Percentiles rank a stretch among this genome's conserved stretches.
These are phyloP conservation scores for Iris macrosiphon DNA, from an alignment of 106 monocot species.

Conservation along the genomic window DNA sequence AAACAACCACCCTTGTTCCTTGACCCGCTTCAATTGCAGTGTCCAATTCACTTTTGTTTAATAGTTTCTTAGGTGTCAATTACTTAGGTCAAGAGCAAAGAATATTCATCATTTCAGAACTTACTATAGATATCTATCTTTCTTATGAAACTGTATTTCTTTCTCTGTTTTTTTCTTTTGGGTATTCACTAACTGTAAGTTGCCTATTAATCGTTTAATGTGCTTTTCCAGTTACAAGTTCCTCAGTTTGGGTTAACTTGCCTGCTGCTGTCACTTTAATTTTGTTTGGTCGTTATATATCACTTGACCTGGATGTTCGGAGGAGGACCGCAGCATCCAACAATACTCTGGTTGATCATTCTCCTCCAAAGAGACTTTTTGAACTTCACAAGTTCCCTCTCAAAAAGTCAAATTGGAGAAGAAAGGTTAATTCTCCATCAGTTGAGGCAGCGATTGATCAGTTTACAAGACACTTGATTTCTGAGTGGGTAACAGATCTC, in stretches of 20 bases:
- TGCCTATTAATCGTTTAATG: background rate
- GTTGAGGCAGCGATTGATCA: slow-evolving; percentile 93
- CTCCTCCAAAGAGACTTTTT: slow-evolving; percentile 22
- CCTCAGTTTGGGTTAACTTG: slow-evolving; percentile 90
- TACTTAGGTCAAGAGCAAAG: too few species aligned
- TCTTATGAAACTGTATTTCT: too few species aligned
- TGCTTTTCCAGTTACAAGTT: slow-evolving; percentile 76
- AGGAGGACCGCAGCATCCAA: slow-evolving; percentile 17
- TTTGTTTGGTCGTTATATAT: slow-evolving; percentile 64
- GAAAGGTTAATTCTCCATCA: slow-evolving; percentile 71
- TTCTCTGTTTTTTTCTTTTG: background rate
- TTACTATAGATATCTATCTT: too few species aligned
- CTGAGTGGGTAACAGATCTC: slow-evolving; percentile 96
- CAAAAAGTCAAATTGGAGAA: slow-evolving; percentile 72
- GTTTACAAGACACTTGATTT: slow-evolving; percentile 80
- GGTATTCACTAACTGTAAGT: background rate
- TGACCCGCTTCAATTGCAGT: too few species aligned
- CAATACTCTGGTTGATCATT: slow-evolving; percentile 11
- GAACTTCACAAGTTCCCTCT: slow-evolving; percentile 21
- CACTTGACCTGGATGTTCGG: slow-evolving; percentile 71
- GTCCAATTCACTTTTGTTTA: too few species aligned
- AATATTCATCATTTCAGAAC: too few species aligned
- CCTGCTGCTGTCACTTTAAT: slow-evolving; percentile 78
- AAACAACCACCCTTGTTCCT: too few species aligned
- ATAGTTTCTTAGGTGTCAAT: too few species aligned